Base-by-base conservation (phyloP, 257 asterid genomes). In the Handroanthus guayacan region DNA sequence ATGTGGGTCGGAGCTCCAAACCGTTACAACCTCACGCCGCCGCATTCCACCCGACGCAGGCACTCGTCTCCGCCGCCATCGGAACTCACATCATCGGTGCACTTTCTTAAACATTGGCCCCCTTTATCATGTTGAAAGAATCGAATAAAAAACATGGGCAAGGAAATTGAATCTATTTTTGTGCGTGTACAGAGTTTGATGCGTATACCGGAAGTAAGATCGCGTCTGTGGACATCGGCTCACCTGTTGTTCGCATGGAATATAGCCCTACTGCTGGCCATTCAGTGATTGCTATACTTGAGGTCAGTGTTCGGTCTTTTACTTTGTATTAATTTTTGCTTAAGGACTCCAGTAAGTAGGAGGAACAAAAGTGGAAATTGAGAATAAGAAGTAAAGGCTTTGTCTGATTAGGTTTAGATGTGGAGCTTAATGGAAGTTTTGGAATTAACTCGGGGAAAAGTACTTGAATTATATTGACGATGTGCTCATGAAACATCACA, bases 211-310 rank as follows among this genome's bases (percentile, higher is more conserved):
- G 97, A 84, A 75, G 97, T 84, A 95, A 90, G 93, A 95, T 93
- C 81, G 96, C 99, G 69, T 86, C 97, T 7, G 87, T 95, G 57
- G 97, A 95, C 85, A 89, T 95, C 12, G 97, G 97, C 77, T 93
- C 98, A n/a, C 97, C 99, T 36, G 98, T 95, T 69, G 99, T 95
- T 73, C 90, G 98, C 37, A 95, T 95, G 99, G 89, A 88, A 69
- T 95, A 93, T 84, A 93, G 94, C 68, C 99, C 99, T 55, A 90
- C 92, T 4, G 91, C 89, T 62, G 87, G 92, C 54, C 91, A 91
- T 78, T 78, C 96, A 43, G 74, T 93, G 79, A 87, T 93, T 84
- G 97, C 97, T 47, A 90, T 95, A 83, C 98, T 95, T 20, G 97
- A 95, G 99, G 98, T 91, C 75, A 69, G 93, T 83, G 67, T 71